phyloP scores from a whole-genome alignment of 1,139 yeast species.

The Taiozyma onychis region DNA sequence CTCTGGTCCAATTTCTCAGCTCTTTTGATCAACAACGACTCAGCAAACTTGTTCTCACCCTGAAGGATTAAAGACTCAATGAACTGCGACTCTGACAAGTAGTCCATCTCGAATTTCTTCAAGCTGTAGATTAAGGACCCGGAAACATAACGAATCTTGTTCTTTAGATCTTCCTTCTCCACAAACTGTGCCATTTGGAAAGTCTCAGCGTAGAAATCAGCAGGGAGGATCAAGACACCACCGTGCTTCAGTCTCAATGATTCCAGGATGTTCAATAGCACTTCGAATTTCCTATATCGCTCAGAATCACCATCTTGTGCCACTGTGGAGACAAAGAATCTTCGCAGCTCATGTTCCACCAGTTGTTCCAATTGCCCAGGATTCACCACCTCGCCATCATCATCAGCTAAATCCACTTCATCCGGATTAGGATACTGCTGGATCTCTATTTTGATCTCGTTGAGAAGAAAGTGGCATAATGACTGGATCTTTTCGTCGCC shows the following conservation, averaged over 20 bases:
- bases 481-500: constrained; percentile 8
- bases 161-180: constrained; percentile 9
- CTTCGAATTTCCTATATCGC: constrained; percentile 12
- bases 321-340: neutral
- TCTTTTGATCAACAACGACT: constrained; percentile 21
- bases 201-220: constrained; percentile 13
- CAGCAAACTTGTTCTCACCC: constrained; percentile 25
- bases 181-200: constrained; percentile 19
- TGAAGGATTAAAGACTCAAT: constrained; percentile 25
- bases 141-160: constrained; percentile 11
- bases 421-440: constrained; percentile 13
- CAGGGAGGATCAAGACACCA: constrained; percentile 7
- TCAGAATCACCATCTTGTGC: constrained; percentile 4
- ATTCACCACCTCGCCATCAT: neutral
- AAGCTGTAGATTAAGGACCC: constrained; percentile 18
- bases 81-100: constrained; percentile 16
- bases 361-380: neutral
- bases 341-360: constrained; percentile 13
- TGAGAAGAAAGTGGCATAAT: constrained; percentile 8
- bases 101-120: constrained; percentile 18
- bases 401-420: neutral
- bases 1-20: constrained; percentile 25
- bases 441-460: constrained; percentile 13
- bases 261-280: constrained; percentile 11
- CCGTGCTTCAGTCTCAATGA: constrained; percentile 4